A percentile compares a stretch with the other conserved stretches of the same genome.
phyloP scores from a whole-genome alignment of 352 stramenopile genomes.

The Blastocystis sp. region DNA sequence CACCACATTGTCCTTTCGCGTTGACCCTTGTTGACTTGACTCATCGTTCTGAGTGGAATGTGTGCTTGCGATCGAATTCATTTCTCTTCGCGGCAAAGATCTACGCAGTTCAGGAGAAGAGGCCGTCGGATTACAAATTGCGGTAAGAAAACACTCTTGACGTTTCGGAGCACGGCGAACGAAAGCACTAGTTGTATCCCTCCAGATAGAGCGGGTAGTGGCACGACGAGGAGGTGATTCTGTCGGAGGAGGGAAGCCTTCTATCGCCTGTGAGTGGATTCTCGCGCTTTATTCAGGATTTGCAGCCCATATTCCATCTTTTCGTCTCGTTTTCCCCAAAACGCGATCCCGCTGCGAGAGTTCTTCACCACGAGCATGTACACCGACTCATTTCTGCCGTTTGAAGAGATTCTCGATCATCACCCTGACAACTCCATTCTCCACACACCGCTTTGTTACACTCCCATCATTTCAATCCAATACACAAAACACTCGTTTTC shows the following conservation, averaged over 20 bases:
- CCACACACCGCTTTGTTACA: too few species aligned
- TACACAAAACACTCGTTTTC: too few species aligned
- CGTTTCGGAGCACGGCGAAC: not conserved
- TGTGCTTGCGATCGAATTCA: not conserved
- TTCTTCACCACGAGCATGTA: too few species aligned
- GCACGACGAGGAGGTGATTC: not conserved
- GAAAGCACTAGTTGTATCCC: not conserved
- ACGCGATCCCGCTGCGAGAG: too few species aligned
- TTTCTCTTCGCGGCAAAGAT: not conserved
- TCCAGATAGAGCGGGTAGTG: not conserved
- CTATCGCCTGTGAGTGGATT: not conserved
- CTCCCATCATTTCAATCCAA: too few species aligned
- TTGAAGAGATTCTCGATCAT: too few species aligned
- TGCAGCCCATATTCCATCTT: too few species aligned
- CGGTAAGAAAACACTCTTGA: not conserved
- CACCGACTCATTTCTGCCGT: too few species aligned
- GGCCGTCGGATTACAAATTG: not conserved
- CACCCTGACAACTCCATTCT: too few species aligned
- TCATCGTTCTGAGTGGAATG: not conserved
- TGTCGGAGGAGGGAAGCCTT: not conserved
- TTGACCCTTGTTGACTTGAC: not conserved
- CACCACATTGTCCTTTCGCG: constrained; percentile 4
- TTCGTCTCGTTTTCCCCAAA: too few species aligned
- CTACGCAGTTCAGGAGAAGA: not conserved
- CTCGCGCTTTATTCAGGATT: too few species aligned